Percentiles rank a stretch among this genome's conserved stretches.
Conservation (phyloP, 345 rosid genomes). For the Rhodomyrtus tomentosa region DNA sequence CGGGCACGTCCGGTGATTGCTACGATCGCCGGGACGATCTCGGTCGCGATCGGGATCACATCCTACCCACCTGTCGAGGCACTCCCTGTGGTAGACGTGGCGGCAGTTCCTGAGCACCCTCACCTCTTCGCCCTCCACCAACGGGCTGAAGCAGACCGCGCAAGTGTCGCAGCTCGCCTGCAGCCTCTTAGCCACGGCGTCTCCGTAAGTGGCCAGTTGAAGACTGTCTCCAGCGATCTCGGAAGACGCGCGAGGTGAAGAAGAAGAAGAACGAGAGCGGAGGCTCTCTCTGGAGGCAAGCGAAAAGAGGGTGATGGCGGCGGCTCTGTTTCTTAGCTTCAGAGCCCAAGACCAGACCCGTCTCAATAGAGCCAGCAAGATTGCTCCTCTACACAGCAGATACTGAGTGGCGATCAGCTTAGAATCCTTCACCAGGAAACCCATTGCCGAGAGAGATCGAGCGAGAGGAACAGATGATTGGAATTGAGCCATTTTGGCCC, state of each 20-base stretch:
- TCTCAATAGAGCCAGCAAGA: slow-evolving; percentile 42
- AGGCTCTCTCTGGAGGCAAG: not conserved
- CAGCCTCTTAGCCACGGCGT: slow-evolving; percentile 18
- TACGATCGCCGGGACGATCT: slow-evolving; percentile 16
- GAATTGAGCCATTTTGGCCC: not conserved
- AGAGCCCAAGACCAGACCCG: slow-evolving; percentile 47
- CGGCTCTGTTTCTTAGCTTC: slow-evolving; percentile 9
- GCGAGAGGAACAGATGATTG: not conserved
- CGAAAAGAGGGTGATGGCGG: not conserved
- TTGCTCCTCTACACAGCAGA: slow-evolving; percentile 51
- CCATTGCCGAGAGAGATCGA: not conserved
- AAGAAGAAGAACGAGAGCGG: not conserved
- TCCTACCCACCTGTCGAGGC: slow-evolving; percentile 74
- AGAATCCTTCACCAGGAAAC: slow-evolving; percentile 1
- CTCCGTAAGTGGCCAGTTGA: slow-evolving; percentile 36
- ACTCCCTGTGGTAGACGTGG: slow-evolving; percentile 73
- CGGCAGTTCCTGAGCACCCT: slow-evolving; percentile 66
- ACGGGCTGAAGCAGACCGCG: slow-evolving; percentile 52
- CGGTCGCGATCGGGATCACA: slow-evolving; percentile 3
- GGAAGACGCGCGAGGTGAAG: slow-evolving; percentile 3
- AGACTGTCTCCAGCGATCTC: slow-evolving; percentile 35
- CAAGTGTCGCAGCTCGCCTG: slow-evolving; percentile 41
- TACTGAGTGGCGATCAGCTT: slow-evolving; percentile 15
- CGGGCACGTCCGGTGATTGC: slow-evolving; percentile 57
- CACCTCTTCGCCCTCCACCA: slow-evolving; percentile 44